Conservation (phyloP, 2,329 filamentous ascomycete genomes). For the Cercospora brassicicola region DNA sequence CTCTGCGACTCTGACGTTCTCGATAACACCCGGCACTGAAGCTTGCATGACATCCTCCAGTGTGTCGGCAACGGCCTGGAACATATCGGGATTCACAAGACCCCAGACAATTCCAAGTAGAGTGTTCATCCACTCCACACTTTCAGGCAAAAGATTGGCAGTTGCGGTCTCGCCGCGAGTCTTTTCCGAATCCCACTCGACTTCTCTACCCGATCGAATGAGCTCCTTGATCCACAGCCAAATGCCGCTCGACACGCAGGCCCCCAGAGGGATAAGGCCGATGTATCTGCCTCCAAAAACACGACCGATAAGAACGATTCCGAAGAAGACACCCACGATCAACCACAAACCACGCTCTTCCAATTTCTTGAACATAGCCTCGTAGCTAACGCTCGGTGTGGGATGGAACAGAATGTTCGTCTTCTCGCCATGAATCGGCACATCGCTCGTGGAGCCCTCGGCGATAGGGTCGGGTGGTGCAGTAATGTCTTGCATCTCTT, state of each 20-base stretch:
- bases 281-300: slow-evolving; percentile 75
- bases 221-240: slow-evolving; percentile 90
- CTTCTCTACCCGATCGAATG: slow-evolving; percentile 74
- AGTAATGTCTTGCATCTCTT: slow-evolving; percentile 80
- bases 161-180: slow-evolving; percentile 79
- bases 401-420: slow-evolving; percentile 96
- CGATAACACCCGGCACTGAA: slow-evolving; percentile 84
- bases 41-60: slow-evolving; percentile 96
- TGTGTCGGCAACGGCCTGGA: slow-evolving; percentile 85
- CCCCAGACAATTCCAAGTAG: slow-evolving; percentile 83
- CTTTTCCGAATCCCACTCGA: slow-evolving; percentile 87
- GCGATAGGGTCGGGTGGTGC: slow-evolving; percentile 85
- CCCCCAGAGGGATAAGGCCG: slow-evolving; percentile 71
- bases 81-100: slow-evolving; percentile 92
- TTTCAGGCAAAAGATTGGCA: slow-evolving; percentile 86
- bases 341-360: slow-evolving; percentile 73
- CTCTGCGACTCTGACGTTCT: slow-evolving; percentile 91
- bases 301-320: slow-evolving; percentile 74
- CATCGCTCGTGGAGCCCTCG: slow-evolving; percentile 81
- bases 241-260: slow-evolving; percentile 72
- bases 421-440: slow-evolving; percentile 93
- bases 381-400: slow-evolving; percentile 83
- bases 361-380: slow-evolving; percentile 77
- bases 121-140: slow-evolving; percentile 87
- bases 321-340: slow-evolving; percentile 67